Evolutionary conservation across 306 rosid species (phyloP).

Genomic region (Carpinus fangiana): DNA sequence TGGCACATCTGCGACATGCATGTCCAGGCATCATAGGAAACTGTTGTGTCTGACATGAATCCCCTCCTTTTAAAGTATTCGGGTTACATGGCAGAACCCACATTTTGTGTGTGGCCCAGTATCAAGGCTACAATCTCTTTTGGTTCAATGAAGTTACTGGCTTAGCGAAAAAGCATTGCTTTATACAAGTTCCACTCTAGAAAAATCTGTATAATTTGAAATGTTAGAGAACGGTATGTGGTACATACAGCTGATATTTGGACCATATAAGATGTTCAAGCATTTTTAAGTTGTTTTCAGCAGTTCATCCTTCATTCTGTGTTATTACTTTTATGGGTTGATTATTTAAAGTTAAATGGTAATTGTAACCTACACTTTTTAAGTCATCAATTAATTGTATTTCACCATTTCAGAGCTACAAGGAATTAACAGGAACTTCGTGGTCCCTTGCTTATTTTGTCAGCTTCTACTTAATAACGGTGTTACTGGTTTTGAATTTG

Average conservation of each 20-base stretch:
- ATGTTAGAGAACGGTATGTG: slow-evolving; percentile 1
- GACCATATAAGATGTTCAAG: slow-evolving; percentile 19
- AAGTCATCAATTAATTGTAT: slow-evolving; percentile 14
- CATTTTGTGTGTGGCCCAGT: background rate
- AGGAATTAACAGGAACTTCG: slow-evolving; percentile 73
- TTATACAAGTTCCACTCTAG: background rate
- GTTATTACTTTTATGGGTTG: background rate
- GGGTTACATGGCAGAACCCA: slow-evolving; percentile 2
- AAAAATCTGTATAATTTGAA: background rate
- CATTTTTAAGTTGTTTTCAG: slow-evolving; percentile 20
- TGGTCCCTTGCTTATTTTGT: slow-evolving; percentile 74
- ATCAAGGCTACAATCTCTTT: slow-evolving; percentile 1
- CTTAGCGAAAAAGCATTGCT: slow-evolving; percentile 13
- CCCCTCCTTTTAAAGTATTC: slow-evolving; percentile 1
- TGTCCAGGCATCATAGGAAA: background rate
- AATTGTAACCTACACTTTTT: background rate
- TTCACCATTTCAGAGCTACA: slow-evolving; percentile 75
- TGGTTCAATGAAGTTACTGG: slow-evolving; percentile 13
- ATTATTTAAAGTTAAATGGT: slow-evolving; percentile 11
- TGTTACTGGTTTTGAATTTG: slow-evolving; percentile 89
- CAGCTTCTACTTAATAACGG: slow-evolving; percentile 83
- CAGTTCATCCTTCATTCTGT: slow-evolving; percentile 13
- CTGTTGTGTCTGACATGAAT: background rate
- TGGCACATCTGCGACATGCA: background rate
- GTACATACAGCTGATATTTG: slow-evolving; percentile 14